Base-by-base conservation (phyloP, 176 grass and related monocot species). In the Oryza coarctata region DNA sequence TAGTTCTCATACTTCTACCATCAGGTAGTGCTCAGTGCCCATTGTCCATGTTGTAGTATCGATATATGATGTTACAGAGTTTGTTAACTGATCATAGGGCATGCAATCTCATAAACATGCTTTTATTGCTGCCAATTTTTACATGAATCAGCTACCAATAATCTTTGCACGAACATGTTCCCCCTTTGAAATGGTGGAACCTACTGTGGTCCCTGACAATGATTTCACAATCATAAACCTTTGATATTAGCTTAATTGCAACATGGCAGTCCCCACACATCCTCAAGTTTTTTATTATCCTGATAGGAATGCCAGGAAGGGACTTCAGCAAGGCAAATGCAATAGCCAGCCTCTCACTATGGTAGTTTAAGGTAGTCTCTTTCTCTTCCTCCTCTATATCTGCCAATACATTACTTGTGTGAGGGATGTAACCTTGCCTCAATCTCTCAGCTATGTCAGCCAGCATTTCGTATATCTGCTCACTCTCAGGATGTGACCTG, bases 301-400 rank as follows among this genome's bases (percentile, higher is more conserved):
- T 90, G 73, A 94, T 94, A 34, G 92, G 80, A 49, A 60, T 88
- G 47, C 80, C 83, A 44, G 90, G 81, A 70, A 83, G 68, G 31
- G 87, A 88, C 49, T 94, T 97, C 39, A 94, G 68, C 83, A 94
- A 86, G 49, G 89, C 90, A 83, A 97, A 97, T 39, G 94, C 89
- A 85, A 97, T 92, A 17, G 94, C 94, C 65, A 97, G 35, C 81
- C 89, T 90, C 72, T 94, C 92, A 17, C 94, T 94, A 40, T 97
- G 94, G 87, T 89, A 92, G 80, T 89, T 94, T 43, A 90, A 79
- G n/a, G 89, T 87, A 9, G 73, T 70, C 81, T 88, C 92, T 84
- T 94, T 97, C 83, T 92, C 94, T 85, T 97, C 94, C 63, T 94
- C 91, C 75, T 97, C 92, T 36, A 97, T 94, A 79, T 97, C 92